Conservation (phyloP, 2,329 filamentous ascomycete genomes). For the Aspergillus tamarii region DNA sequence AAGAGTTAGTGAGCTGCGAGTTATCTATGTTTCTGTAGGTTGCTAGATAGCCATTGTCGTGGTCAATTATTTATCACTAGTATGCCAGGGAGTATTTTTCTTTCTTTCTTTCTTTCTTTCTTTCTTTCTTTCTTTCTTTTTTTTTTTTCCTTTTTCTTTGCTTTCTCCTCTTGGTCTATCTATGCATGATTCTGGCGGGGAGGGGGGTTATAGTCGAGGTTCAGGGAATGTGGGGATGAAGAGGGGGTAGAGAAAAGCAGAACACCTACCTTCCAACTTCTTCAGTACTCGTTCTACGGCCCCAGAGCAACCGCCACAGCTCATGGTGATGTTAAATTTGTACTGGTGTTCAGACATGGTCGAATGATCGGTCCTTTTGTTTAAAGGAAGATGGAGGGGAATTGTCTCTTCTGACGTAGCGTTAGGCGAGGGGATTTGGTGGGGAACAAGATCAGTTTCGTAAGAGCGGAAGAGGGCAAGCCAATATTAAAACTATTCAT, state of each 20-base stretch:
- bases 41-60: not conserved
- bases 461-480: not conserved
- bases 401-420: not conserved
- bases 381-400: not conserved
- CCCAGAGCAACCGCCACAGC: conserved; percentile 93
- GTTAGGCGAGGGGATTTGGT: not conserved
- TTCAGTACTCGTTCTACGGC: conserved; percentile 89
- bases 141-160: not conserved
- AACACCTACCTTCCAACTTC: conserved; percentile 77
- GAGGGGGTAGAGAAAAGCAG: not conserved
- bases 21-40: not conserved
- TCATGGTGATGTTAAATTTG: conserved; percentile 95
- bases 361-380: not conserved
- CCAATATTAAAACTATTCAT: not conserved
- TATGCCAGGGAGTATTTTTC: not conserved
- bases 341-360: conserved; percentile 78
- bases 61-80: not conserved
- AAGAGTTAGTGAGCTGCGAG: not conserved
- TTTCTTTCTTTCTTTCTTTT: not conserved
- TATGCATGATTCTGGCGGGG: not conserved
- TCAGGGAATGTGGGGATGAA: not conserved
- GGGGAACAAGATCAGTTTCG: not conserved
- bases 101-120: not conserved
- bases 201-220: not conserved
- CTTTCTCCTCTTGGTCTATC: not conserved